Evolutionary conservation across 2,329 filamentous ascomycete species (phyloP), one percentile per base, ranked within the genome.

Genomic region (Fusarium ramigenum): DNA sequence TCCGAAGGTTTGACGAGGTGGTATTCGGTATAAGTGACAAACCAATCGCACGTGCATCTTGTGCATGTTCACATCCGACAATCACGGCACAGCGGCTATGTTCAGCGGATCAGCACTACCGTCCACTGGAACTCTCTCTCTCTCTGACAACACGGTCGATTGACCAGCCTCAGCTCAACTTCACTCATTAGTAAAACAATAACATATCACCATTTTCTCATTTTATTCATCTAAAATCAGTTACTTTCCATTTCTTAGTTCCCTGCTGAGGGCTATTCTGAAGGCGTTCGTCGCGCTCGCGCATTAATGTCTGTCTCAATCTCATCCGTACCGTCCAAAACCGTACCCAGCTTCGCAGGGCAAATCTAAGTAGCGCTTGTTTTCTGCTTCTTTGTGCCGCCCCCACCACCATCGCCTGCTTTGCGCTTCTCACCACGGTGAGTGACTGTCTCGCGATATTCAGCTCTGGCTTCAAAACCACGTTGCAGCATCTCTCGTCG

Each of bases 221-320:
- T 14, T n/a, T 4, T 0, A 9, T 28, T 18, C 23, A 9, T n/a
- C 7, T n/a, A 5, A n/a, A 28, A 28, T 5, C 4, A 28, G 12
- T 7, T 0, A 3, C 2, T 28, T 21, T 28, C 37, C 3, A 12
- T 7, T 4, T 4, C 2, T 3, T 0, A 34, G 30, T 4, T 11
- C 1, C 4, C 0, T 11, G 0, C 16, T n/a, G n/a, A n/a, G n/a
- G n/a, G n/a, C n/a, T n/a, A n/a, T n/a, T n/a, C n/a, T n/a, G n/a
- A n/a, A n/a, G n/a, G n/a, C n/a, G n/a, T n/a, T n/a, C n/a, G n/a
- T n/a, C n/a, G n/a, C n/a, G n/a, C n/a, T n/a, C 12, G 16, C 30
- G 6, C 16, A 7, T 6, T 15, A 1, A 19, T 12, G 18, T 21
- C 49, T 9, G 18, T 28, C 18, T 21, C 23, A 28, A 25, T 53